phyloP scores from a whole-genome alignment of 2,329 filamentous ascomycete species.

The Dendrostoma leiphaemia region DNA sequence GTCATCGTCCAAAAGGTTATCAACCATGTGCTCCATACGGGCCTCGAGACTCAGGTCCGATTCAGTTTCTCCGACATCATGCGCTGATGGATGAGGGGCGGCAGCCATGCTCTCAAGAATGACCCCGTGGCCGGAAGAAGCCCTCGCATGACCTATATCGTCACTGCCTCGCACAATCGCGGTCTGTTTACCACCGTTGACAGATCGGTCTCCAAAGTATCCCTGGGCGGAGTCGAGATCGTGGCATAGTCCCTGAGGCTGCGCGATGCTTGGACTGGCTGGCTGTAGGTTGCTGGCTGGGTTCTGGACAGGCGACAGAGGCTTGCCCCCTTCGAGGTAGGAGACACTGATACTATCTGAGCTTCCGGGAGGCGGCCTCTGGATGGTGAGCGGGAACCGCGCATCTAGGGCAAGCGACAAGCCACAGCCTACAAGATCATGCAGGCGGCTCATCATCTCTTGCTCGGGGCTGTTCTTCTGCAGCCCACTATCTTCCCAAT shows the following conservation, averaged over 20 bases:
- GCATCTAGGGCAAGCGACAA: slow-evolving; percentile 15
- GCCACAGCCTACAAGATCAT: slow-evolving; percentile 14
- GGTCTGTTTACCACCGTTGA: not conserved
- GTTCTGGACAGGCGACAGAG: not conserved
- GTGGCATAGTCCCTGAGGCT: slow-evolving; percentile 6
- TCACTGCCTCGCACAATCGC: not conserved
- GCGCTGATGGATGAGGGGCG: not conserved
- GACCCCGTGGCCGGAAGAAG: not conserved
- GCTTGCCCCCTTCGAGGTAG: slow-evolving; percentile 16
- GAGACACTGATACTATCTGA: slow-evolving; percentile 5
- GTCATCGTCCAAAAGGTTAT: slow-evolving; percentile 39
- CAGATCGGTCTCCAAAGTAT: not conserved
- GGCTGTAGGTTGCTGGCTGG: not conserved
- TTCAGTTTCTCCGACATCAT: slow-evolving; percentile 15
- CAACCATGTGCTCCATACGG: slow-evolving; percentile 35
- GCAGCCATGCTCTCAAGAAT: not conserved
- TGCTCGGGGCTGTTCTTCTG: slow-evolving; percentile 1
- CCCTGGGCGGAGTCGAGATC: not conserved
- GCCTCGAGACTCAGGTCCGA: slow-evolving; percentile 14
- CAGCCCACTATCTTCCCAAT: slow-evolving; percentile 22
- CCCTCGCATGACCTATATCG: not conserved
- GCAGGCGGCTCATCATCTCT: slow-evolving; percentile 15
- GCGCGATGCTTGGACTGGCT: not conserved
- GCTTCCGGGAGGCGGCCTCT: not conserved
- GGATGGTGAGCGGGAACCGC: slow-evolving; percentile 9